A percentile compares a stretch with the other conserved stretches of the same genome.
Evolutionary conservation across 352 stramenopile species (phyloP).

Genomic region (Sclerospora graminicola): DNA sequence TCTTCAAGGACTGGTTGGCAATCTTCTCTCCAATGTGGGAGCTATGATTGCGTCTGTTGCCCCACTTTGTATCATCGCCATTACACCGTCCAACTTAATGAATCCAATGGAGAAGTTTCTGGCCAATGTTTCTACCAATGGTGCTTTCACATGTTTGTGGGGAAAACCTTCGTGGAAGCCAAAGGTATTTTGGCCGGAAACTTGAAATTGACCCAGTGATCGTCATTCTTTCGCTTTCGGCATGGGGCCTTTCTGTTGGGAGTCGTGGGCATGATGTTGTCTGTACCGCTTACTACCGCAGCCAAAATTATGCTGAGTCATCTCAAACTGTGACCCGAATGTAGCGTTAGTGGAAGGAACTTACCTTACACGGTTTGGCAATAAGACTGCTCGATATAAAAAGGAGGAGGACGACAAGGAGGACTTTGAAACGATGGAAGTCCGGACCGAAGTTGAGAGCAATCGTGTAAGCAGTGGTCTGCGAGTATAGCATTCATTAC

Average conservation of each 20-base stretch:
- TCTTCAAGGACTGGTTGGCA: no score
- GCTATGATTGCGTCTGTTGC: slow-evolving; percentile 80
- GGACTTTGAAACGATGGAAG: no score
- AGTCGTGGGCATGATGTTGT: slow-evolving; percentile 82
- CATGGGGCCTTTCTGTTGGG: slow-evolving; percentile 80
- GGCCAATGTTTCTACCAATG: slow-evolving; percentile 72
- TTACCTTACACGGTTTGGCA: slow-evolving; percentile 74
- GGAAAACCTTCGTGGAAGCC: slow-evolving; percentile 86
- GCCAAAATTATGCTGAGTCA: slow-evolving; percentile 86
- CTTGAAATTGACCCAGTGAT: no score
- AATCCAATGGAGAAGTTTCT: slow-evolving; percentile 87
- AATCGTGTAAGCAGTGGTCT: no score
- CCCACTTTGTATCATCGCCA: slow-evolving; percentile 81
- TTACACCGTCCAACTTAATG: slow-evolving; percentile 76
- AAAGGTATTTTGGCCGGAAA: slow-evolving; percentile 83
- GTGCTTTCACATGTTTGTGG: slow-evolving; percentile 86
- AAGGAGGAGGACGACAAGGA: no score
- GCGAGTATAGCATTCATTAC: no score
- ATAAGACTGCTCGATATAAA: no score
- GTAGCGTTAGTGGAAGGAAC: slow-evolving; percentile 81
- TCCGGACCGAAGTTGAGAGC: slow-evolving; percentile 62
- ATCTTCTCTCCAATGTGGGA: slow-evolving; percentile 82
- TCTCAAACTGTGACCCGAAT: slow-evolving; percentile 74
- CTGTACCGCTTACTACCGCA: no score
- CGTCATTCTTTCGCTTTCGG: slow-evolving; percentile 79